Percentiles rank a stretch among this genome's conserved stretches.
phyloP scores from a whole-genome alignment of 2,329 filamentous ascomycete genomes.

The Neonectria coccinea region DNA sequence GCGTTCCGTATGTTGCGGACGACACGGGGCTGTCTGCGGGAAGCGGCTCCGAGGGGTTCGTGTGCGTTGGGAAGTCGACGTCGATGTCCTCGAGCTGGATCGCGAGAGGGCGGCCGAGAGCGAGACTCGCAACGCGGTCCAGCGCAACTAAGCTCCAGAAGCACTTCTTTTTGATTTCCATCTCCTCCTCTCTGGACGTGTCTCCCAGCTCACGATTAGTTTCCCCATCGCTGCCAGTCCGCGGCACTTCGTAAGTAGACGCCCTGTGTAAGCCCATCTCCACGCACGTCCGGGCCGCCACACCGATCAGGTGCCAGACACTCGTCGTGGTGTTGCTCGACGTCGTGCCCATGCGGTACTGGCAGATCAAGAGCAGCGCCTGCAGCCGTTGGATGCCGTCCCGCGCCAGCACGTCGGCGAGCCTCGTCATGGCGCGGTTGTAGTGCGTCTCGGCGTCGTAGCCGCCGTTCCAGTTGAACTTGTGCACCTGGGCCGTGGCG shows the following conservation, averaged over 20 bases:
- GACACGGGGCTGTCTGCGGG: constrained; percentile 32
- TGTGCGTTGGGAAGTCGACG: constrained; percentile 48
- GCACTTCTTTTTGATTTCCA: constrained; percentile 53
- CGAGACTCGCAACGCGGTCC: constrained; percentile 52
- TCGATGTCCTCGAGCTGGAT: constrained; percentile 57
- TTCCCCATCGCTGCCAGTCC: not conserved
- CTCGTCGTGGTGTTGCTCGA: constrained; percentile 53
- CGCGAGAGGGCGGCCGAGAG: constrained; percentile 55
- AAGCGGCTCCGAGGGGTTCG: constrained; percentile 35
- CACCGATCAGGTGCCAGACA: constrained; percentile 59
- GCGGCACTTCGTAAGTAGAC: constrained; percentile 46
- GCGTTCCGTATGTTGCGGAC: constrained; percentile 38
- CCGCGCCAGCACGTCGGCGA: constrained; percentile 51
- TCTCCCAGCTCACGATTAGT: not conserved
- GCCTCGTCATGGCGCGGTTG: constrained; percentile 51
- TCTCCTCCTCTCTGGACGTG: constrained; percentile 37
- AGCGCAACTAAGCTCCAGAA: constrained; percentile 58
- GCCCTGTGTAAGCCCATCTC: constrained; percentile 57
- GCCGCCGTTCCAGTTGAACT: constrained; percentile 58
- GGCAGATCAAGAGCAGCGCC: constrained; percentile 56
- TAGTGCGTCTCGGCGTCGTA: constrained; percentile 58
- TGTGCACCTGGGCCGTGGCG: constrained; percentile 56
- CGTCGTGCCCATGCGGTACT: constrained; percentile 56
- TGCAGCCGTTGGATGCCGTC: constrained; percentile 54
- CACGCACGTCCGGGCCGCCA: constrained; percentile 55